Conservation (phyloP, 2,329 filamentous ascomycete species). For the Berkeleyomyces basicola region DNA sequence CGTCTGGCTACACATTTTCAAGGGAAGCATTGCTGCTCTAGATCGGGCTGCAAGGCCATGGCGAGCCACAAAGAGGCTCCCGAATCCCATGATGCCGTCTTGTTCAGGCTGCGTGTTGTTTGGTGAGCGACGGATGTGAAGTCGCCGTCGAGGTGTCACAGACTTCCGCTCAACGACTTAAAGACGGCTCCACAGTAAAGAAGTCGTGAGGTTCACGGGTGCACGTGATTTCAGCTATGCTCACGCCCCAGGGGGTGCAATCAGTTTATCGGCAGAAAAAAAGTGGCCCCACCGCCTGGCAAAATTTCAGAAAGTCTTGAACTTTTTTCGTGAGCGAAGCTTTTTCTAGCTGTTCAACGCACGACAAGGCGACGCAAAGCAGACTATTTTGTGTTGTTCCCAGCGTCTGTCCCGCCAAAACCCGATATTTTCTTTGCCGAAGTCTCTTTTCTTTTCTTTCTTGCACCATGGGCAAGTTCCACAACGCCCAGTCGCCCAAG, state of each 20-base stretch:
- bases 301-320: slow-evolving; percentile 9
- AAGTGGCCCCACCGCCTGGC: slow-evolving; percentile 12
- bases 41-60: neutral
- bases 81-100: neutral
- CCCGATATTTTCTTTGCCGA: neutral
- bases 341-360: neutral
- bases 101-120: neutral
- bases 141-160: no score
- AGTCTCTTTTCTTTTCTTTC: neutral
- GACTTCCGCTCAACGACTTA: no score
- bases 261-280: slow-evolving; percentile 7
- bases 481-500: slow-evolving; percentile 14
- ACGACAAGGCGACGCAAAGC: neutral
- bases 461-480: slow-evolving; percentile 12
- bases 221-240: slow-evolving; percentile 1
- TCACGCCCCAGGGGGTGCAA: slow-evolving; percentile 7
- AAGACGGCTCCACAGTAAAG: neutral
- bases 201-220: neutral
- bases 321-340: slow-evolving; percentile 7
- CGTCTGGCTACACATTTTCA: neutral
- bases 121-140: no score
- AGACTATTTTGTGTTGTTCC: neutral
- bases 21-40: neutral
- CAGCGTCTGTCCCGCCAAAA: no score
- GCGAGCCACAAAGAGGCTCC: neutral